Percentiles rank a stretch among this genome's conserved stretches.
phyloP scores from a whole-genome alignment of 208 protist genomes.

The Wallacemonas sp. region DNA sequence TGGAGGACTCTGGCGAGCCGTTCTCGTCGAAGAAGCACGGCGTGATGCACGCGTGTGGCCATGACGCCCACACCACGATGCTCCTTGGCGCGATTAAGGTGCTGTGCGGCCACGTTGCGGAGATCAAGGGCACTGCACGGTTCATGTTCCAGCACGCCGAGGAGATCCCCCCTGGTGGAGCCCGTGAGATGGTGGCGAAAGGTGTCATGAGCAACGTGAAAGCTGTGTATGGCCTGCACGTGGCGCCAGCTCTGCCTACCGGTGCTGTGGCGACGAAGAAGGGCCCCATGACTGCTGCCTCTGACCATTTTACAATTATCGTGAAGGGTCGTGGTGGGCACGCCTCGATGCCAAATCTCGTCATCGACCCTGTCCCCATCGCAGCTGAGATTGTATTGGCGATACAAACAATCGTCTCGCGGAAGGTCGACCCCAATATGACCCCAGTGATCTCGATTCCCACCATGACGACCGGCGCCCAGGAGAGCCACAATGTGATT shows the following conservation, averaged over 20 bases:
- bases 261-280: constrained; percentile 30
- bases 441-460: constrained; percentile 57
- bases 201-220: constrained; percentile 58
- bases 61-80: constrained; percentile 74
- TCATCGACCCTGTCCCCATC: constrained; percentile 61
- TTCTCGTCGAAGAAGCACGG: constrained; percentile 59
- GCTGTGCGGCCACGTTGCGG: constrained; percentile 41
- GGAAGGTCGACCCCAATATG: constrained; percentile 34
- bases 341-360: constrained; percentile 57
- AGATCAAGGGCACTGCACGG: constrained; percentile 60
- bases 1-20: constrained; percentile 61
- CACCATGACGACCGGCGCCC: constrained; percentile 46
- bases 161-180: constrained; percentile 60
- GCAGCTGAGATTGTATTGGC: constrained; percentile 51
- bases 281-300: constrained; percentile 33
- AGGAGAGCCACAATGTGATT: constrained; percentile 70
- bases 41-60: constrained; percentile 74
- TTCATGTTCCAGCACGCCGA: constrained; percentile 81
- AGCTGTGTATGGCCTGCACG: constrained; percentile 59
- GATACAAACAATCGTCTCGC: constrained; percentile 63
- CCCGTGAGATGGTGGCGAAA: constrained; percentile 42
- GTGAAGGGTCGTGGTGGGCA: constrained; percentile 57
- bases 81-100: constrained; percentile 69
- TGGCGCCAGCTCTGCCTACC: constrained; percentile 24
- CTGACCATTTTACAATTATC: constrained; percentile 51